Evolutionary conservation across 257 asterid genomes (phyloP).

Genomic region (Pogostemon cablin): DNA sequence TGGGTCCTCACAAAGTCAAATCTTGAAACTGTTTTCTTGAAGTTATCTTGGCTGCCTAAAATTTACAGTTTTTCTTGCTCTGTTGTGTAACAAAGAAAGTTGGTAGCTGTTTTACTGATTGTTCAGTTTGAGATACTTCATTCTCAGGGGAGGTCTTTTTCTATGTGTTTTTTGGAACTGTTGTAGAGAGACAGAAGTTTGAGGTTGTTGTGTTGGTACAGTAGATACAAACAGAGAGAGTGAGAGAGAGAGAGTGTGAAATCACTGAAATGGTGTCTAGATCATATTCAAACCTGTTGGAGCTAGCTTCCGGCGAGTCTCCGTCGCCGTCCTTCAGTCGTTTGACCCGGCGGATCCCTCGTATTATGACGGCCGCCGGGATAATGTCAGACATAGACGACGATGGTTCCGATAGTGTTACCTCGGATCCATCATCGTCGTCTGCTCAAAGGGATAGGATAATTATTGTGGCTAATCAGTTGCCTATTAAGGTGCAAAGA

Average conservation of each 20-base stretch:
- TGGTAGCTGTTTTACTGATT: conserved; percentile 1
- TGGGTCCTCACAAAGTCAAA: conserved; percentile 39
- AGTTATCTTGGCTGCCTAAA: conserved; percentile 23
- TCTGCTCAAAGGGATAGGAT: conserved; percentile 70
- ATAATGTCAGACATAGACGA: conserved; percentile 82
- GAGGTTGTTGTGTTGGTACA: conserved; percentile 35
- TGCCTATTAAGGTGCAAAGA: conserved; percentile 75
- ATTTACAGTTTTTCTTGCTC: conserved; percentile 28
- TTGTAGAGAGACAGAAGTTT: conserved; percentile 28
- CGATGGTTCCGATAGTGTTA: conserved; percentile 58
- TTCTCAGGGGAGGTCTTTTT: conserved; percentile 22
- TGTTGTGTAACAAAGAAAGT: conserved; percentile 9
- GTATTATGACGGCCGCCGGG: conserved; percentile 83
- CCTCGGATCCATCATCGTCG: conserved; percentile 76
- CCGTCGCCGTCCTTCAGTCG: conserved; percentile 66
- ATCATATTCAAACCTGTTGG: conserved; percentile 82
- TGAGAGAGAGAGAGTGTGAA: not conserved
- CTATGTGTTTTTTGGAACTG: conserved; percentile 33
- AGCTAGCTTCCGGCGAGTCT: conserved; percentile 85
- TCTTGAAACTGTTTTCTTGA: conserved; percentile 36
- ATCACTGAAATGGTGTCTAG: conserved; percentile 65
- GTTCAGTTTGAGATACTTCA: conserved; percentile 23
- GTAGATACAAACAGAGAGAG: not conserved
- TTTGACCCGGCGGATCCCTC: conserved; percentile 70
- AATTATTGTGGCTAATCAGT: conserved; percentile 84